Evolutionary conservation across 805 yeast genomes (phyloP).

Genomic region (Nakazawaea anatomiae): DNA sequence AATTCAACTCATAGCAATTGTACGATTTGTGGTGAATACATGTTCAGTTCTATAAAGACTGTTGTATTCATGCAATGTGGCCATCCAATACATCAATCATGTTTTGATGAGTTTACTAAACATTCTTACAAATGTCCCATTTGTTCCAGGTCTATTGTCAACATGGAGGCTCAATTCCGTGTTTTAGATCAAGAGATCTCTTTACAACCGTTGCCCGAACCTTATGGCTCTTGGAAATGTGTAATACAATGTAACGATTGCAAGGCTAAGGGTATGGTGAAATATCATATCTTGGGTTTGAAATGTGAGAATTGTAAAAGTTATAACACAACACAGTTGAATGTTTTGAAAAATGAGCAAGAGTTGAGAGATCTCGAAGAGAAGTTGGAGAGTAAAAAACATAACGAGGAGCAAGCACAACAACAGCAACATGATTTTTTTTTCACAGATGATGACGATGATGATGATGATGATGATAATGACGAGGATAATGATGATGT

Average conservation of each 20-base stretch:
- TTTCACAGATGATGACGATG: too few species aligned
- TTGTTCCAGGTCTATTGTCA: constrained; percentile 76
- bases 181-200: constrained; percentile 79
- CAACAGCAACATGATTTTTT: background rate
- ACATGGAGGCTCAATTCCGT: constrained; percentile 86
- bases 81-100: constrained; percentile 83
- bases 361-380: constrained; percentile 2
- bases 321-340: constrained; percentile 76
- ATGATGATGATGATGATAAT: too few species aligned
- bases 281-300: constrained; percentile 80
- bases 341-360: constrained; percentile 25
- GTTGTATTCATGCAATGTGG: constrained; percentile 94
- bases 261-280: constrained; percentile 67
- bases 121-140: constrained; percentile 89
- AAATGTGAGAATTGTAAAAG: constrained; percentile 84
- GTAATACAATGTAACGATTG: constrained; percentile 83
- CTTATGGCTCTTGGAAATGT: constrained; percentile 70
- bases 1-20: constrained; percentile 87
- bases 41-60: constrained; percentile 75
- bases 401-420: background rate
- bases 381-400: background rate
- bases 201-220: constrained; percentile 74
- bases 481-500: too few species aligned
- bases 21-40: constrained; percentile 87
- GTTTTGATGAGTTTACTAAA: constrained; percentile 76